A percentile compares a stretch with the other conserved stretches of the same genome.
Evolutionary conservation across 768 basidiomycete species (phyloP).

Genomic region (Fibroporia radiculosa): DNA sequence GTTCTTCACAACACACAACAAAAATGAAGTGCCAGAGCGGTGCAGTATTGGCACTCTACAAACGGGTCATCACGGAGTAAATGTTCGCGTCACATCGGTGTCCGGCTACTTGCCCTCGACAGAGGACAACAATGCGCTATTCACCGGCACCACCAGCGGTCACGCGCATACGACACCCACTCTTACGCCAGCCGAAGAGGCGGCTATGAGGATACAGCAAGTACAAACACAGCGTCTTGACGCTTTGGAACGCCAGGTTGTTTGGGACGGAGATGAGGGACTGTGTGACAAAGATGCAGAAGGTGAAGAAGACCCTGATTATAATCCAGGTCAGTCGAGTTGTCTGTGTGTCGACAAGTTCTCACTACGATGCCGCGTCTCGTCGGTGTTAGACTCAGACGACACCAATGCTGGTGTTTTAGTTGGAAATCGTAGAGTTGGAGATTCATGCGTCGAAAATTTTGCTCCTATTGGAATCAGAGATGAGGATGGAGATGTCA

Average conservation of each 20-base stretch:
- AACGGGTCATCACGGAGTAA: conserved; percentile 72
- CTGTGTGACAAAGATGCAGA: conserved; percentile 45
- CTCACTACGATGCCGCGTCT: conserved; percentile 14
- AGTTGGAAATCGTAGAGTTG: neutral
- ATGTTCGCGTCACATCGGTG: conserved; percentile 65
- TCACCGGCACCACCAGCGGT: conserved; percentile 36
- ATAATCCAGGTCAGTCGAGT: conserved; percentile 23
- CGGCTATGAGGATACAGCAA: conserved; percentile 42
- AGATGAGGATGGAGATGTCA: conserved; percentile 46
- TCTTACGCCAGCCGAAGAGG: conserved; percentile 54
- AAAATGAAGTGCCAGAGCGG: conserved; percentile 67
- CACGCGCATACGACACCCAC: conserved; percentile 23
- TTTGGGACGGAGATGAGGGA: conserved; percentile 54
- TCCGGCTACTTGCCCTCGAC: conserved; percentile 64
- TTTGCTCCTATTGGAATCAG: conserved; percentile 49
- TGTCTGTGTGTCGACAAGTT: neutral
- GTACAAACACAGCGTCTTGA: conserved; percentile 55
- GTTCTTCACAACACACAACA: conserved; percentile 74
- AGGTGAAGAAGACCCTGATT: conserved; percentile 51
- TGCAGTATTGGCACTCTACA: conserved; percentile 60
- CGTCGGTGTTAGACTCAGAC: neutral
- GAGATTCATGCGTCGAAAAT: conserved; percentile 8
- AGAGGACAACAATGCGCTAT: conserved; percentile 50
- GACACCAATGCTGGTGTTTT: neutral
- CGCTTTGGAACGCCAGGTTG: conserved; percentile 50